These are phyloP conservation scores for Cucumis variabilis DNA, from an alignment of 331 rosid species.

Conservation along the genomic window DNA sequence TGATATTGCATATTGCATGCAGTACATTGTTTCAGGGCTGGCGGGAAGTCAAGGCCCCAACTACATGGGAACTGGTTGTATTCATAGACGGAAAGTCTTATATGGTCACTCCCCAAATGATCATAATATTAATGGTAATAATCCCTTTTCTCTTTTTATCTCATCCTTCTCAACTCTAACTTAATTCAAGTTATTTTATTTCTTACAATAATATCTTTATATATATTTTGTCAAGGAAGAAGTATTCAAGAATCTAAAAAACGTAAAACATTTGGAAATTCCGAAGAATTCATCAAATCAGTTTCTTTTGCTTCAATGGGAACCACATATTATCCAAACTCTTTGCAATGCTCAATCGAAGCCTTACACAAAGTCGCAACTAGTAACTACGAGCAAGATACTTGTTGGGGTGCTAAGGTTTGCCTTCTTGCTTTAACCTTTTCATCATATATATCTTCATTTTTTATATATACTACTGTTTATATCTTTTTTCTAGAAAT, in stretches of 20 bases:
- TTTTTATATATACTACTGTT: too few relatives aligned
- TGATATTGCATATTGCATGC: background rate
- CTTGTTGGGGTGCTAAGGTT: constrained; percentile 19
- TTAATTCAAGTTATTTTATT: background rate
- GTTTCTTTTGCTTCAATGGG: constrained; percentile 5
- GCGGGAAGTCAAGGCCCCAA: constrained; percentile 7
- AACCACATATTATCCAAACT: background rate
- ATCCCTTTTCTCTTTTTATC: background rate
- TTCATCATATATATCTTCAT: background rate
- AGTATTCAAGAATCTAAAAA: background rate
- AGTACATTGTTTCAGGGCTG: background rate
- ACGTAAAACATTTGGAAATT: background rate
- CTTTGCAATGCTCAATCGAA: background rate
- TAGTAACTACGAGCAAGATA: background rate
- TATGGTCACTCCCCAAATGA: constrained; percentile 5
- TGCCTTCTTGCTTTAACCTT: background rate
- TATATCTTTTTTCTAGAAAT: too few relatives aligned
- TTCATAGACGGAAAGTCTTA: constrained; percentile 18
- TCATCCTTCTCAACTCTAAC: background rate
- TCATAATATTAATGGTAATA: background rate
- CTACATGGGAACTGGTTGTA: constrained; percentile 21
- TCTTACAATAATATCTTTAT: too few relatives aligned
- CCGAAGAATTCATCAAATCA: constrained; percentile 3
- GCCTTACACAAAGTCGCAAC: constrained; percentile 8
- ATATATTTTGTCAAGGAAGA: too few relatives aligned